phyloP scores from a whole-genome alignment of 345 rosid species.

The Salix exigua region DNA sequence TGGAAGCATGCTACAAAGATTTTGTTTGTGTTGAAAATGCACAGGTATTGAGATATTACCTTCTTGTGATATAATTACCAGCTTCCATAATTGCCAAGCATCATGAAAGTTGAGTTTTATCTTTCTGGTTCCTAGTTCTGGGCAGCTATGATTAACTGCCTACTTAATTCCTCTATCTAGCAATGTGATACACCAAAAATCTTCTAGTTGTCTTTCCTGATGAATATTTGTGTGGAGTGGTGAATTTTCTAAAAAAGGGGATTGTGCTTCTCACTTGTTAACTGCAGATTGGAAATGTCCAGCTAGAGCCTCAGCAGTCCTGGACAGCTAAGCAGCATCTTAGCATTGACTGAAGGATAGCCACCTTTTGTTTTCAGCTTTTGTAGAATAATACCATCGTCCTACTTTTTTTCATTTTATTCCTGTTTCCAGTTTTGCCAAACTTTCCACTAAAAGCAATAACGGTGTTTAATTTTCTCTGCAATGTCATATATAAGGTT shows the following conservation, averaged over 20 bases:
- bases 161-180: background rate
- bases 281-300: constrained; percentile 66
- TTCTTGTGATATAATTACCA: background rate
- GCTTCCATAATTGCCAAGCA: background rate
- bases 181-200: background rate
- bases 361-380: constrained; percentile 1
- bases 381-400: constrained; percentile 1
- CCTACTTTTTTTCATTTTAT: background rate
- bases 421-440: background rate
- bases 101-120: background rate
- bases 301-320: constrained; percentile 68
- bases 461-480: too few relatives aligned
- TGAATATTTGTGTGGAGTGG: background rate
- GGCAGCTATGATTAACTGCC: constrained; percentile 3
- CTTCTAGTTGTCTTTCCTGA: background rate
- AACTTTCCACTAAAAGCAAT: background rate
- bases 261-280: constrained; percentile 13
- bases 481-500: too few relatives aligned
- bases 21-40: constrained; percentile 90
- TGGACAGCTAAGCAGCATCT: constrained; percentile 86
- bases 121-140: background rate
- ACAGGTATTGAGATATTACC: constrained; percentile 47
- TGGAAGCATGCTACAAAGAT: constrained; percentile 93
- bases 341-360: constrained; percentile 39
- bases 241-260: background rate